Evolutionary conservation across 2,329 filamentous ascomycete species (phyloP).

Genomic region (Talaromyces atroroseus): DNA sequence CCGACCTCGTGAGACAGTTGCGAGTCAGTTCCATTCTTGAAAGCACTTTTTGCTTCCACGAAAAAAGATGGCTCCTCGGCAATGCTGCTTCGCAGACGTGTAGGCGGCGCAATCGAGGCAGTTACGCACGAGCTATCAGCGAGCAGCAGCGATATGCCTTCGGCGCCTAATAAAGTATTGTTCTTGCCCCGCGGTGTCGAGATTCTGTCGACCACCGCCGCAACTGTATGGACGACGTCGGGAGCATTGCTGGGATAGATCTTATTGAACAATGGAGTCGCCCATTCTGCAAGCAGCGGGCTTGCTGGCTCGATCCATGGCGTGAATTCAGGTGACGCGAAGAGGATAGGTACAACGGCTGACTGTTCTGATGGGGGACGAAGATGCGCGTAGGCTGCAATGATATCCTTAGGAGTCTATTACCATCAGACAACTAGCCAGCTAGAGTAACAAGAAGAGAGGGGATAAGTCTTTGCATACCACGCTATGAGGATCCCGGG

Average conservation of each 20-base stretch:
- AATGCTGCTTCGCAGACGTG: constrained; percentile 25
- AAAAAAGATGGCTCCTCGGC: constrained; percentile 29
- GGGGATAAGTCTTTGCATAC: neutral
- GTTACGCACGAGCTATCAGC: constrained; percentile 21
- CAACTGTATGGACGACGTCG: constrained; percentile 24
- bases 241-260: constrained; percentile 14
- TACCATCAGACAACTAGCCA: neutral
- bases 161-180: constrained; percentile 18
- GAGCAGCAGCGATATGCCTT: constrained; percentile 33
- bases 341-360: constrained; percentile 26
- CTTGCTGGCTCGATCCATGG: constrained; percentile 30
- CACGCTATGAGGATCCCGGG: neutral
- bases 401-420: constrained; percentile 13
- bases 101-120: constrained; percentile 25
- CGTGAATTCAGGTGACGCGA: constrained; percentile 35
- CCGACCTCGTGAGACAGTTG: constrained; percentile 28
- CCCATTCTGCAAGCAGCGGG: constrained; percentile 26
- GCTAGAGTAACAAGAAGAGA: neutral
- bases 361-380: constrained; percentile 12
- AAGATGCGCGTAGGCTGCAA: constrained; percentile 18
- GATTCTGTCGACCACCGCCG: constrained; percentile 34
- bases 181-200: constrained; percentile 17
- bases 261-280: constrained; percentile 22
- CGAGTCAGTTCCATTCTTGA: constrained; percentile 2
- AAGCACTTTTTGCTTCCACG: constrained; percentile 21